phyloP scores from a whole-genome alignment of 2,329 filamentous ascomycete species.

The Verticillium zaregamsianum region DNA sequence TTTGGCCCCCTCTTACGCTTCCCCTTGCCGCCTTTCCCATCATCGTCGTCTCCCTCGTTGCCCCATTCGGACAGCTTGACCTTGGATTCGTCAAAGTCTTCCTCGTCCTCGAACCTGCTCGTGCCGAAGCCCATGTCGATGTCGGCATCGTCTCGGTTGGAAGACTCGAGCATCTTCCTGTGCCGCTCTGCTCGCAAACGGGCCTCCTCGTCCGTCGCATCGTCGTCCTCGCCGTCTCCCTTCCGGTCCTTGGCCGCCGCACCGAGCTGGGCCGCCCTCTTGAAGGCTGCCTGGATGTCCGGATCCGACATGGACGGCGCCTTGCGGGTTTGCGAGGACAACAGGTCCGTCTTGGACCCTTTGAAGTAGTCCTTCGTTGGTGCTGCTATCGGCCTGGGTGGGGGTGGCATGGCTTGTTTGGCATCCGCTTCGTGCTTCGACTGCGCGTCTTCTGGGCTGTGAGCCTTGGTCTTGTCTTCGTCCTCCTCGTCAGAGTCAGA shows the following conservation, averaged over 20 bases:
- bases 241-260: slow-evolving; percentile 33
- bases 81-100: slow-evolving; percentile 67
- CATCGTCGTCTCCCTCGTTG: slow-evolving; percentile 46
- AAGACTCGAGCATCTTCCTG: slow-evolving; percentile 68
- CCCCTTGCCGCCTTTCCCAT: slow-evolving; percentile 36
- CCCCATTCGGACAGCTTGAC: slow-evolving; percentile 66
- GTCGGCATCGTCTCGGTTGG: slow-evolving; percentile 80
- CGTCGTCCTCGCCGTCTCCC: slow-evolving; percentile 29
- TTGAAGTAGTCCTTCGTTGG: slow-evolving; percentile 58
- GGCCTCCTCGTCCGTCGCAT: slow-evolving; percentile 37
- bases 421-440: slow-evolving; percentile 16
- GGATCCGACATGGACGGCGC: slow-evolving; percentile 65
- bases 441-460: slow-evolving; percentile 19
- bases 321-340: slow-evolving; percentile 47
- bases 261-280: slow-evolving; percentile 71
- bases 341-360: slow-evolving; percentile 50
- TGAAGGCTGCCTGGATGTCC: slow-evolving; percentile 76
- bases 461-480: slow-evolving; percentile 34
- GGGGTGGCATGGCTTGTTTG: slow-evolving; percentile 38
- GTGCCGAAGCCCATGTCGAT: slow-evolving; percentile 93
- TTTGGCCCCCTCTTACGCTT: slow-evolving; percentile 68
- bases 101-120: slow-evolving; percentile 82
- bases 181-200: slow-evolving; percentile 62
- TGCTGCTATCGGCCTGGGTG: slow-evolving; percentile 35
- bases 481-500: slow-evolving; percentile 41